These are phyloP conservation scores for Boehmeria nivea DNA, from an alignment of 306 rosid genomes.

Conservation along the genomic window DNA sequence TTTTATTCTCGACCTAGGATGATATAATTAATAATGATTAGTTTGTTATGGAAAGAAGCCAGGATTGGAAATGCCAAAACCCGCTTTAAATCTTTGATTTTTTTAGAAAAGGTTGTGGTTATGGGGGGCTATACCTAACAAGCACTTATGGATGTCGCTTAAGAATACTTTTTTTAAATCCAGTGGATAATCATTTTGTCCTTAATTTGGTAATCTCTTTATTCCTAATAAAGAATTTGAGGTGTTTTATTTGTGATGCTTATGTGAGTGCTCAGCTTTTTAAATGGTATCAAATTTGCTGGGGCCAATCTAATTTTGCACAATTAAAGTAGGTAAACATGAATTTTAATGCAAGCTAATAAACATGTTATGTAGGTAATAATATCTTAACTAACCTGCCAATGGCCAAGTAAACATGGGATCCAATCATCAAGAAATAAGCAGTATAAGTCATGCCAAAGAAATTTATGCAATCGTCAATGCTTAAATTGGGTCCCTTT, in stretches of 20 bases:
- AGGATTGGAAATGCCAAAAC: no score
- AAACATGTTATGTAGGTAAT: neutral
- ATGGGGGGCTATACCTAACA: neutral
- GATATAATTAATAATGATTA: no score
- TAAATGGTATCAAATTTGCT: neutral
- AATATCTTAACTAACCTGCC: conserved; percentile 61
- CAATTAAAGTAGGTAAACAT: neutral
- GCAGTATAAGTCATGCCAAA: conserved; percentile 51
- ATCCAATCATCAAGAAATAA: conserved; percentile 50
- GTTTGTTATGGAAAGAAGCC: no score
- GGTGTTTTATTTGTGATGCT: neutral
- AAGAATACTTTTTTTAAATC: neutral
- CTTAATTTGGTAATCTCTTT: neutral
- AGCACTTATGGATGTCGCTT: neutral
- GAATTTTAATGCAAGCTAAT: neutral
- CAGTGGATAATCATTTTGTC: neutral
- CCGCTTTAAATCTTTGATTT: no score
- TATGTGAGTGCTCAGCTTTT: conserved; percentile 1
- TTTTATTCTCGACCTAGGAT: no score
- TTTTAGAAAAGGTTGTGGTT: neutral
- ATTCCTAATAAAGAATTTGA: neutral
- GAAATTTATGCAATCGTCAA: conserved; percentile 40
- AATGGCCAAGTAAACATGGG: conserved; percentile 61
- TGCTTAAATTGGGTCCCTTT: conserved; percentile 51
- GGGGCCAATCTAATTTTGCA: conserved; percentile 2